Conservation (phyloP, 208 protist genomes). For the Trypanosoma scelopori region DNA sequence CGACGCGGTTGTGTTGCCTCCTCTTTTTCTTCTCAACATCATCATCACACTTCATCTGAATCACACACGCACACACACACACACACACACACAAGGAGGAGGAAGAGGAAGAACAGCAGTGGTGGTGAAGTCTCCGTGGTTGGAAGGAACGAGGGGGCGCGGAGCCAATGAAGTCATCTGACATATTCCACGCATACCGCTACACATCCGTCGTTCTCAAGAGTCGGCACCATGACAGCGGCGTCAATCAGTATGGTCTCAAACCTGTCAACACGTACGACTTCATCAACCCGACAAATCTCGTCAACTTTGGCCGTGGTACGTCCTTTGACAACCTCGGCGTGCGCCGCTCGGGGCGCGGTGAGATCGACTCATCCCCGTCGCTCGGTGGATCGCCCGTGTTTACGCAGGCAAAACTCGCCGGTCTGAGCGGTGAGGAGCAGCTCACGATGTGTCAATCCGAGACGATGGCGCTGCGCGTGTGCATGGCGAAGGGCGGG, state of each 20-base stretch:
- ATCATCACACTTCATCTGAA: too few relatives aligned
- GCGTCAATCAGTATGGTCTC: constrained; percentile 89
- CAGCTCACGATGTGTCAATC: constrained; percentile 79
- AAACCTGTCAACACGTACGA: constrained; percentile 79
- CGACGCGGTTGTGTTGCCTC: too few relatives aligned
- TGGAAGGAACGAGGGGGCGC: background rate
- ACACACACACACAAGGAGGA: too few relatives aligned
- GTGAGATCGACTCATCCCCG: constrained; percentile 80
- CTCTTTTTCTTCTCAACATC: too few relatives aligned
- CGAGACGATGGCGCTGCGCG: constrained; percentile 82
- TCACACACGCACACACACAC: too few relatives aligned
- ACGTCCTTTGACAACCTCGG: constrained; percentile 86
- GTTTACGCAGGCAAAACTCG: constrained; percentile 75
- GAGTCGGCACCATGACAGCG: constrained; percentile 60
- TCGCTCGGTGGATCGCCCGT: constrained; percentile 78
- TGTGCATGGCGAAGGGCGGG: constrained; percentile 87
- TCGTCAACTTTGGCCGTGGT: constrained; percentile 88
- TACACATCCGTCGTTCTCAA: constrained; percentile 70
- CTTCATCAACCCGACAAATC: constrained; percentile 86
- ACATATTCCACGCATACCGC: constrained; percentile 65
- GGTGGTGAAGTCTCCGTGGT: background rate
- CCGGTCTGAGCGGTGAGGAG: constrained; percentile 80
- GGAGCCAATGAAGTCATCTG: constrained; percentile 74
- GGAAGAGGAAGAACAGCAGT: background rate
- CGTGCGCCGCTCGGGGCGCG: constrained; percentile 71